Conservation (phyloP, 768 basidiomycete species). For the Termitomyces titanicus region DNA sequence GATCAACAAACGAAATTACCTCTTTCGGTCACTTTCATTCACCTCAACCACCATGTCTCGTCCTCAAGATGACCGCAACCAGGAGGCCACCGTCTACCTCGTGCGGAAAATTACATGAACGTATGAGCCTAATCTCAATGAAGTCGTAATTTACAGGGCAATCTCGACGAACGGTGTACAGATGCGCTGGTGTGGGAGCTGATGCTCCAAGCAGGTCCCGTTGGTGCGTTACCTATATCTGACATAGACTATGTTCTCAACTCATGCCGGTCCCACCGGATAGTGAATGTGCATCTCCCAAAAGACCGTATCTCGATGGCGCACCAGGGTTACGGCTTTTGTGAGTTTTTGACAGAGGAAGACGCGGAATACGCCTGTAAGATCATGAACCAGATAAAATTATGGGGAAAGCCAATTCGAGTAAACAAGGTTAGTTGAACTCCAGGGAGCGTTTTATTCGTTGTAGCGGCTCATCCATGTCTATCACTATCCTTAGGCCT, state of each 20-base stretch:
- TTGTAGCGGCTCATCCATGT: neutral
- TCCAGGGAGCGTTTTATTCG: neutral
- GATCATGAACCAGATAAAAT: conserved; percentile 99
- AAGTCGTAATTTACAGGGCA: conserved; percentile 56
- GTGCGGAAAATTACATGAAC: conserved; percentile 32
- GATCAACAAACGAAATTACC: conserved; percentile 12
- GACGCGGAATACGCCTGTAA: conserved; percentile 99
- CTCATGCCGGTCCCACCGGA: neutral
- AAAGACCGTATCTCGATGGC: conserved; percentile 98
- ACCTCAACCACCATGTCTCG: conserved; percentile 45
- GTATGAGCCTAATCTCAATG: conserved; percentile 4
- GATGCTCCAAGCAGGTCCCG: conserved; percentile 98
- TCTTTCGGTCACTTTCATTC: neutral
- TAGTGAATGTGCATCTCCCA: conserved; percentile 96
- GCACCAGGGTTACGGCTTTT: conserved; percentile 99
- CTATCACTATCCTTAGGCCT: conserved; percentile 56
- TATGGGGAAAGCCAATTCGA: conserved; percentile 97
- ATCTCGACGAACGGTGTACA: conserved; percentile 91
- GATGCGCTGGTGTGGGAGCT: conserved; percentile 97
- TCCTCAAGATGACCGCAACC: conserved; percentile 85
- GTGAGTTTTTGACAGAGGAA: conserved; percentile 98
- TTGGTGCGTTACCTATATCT: conserved; percentile 59
- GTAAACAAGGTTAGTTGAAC: conserved; percentile 86
- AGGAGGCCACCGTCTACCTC: conserved; percentile 88
- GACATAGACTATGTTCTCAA: neutral